Conservation (phyloP, 352 stramenopile genomes). For the Globisporangium yorkense region DNA sequence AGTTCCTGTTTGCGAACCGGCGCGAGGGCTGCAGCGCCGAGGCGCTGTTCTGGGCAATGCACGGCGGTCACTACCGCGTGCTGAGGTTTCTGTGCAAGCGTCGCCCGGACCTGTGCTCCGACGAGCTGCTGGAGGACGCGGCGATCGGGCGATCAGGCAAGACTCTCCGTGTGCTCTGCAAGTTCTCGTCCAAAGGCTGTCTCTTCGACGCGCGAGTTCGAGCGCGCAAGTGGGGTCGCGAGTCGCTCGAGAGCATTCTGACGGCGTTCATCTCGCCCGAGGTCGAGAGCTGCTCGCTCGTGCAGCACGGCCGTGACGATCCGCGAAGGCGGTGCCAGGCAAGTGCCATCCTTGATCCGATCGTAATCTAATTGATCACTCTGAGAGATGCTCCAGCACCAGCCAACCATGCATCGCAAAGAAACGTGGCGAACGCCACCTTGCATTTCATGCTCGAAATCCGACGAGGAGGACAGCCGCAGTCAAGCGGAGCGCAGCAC, state of each 20-base stretch:
- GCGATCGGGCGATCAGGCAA: background rate
- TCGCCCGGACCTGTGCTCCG: background rate
- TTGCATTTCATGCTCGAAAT: background rate
- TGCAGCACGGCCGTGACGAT: background rate
- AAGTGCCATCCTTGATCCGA: too few species aligned
- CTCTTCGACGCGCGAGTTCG: slow-evolving; percentile 1
- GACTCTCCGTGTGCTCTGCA: background rate
- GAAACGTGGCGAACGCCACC: background rate
- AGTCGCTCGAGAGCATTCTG: background rate
- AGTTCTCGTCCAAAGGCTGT: slow-evolving; percentile 1
- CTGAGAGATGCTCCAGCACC: too few species aligned
- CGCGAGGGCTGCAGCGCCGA: background rate
- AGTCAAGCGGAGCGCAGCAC: background rate
- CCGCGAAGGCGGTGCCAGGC: too few species aligned
- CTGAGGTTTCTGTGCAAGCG: background rate
- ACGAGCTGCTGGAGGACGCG: background rate
- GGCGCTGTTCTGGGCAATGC: background rate
- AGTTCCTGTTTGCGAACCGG: background rate
- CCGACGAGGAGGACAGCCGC: background rate
- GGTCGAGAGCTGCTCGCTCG: background rate
- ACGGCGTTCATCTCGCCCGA: background rate
- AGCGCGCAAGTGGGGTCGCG: background rate
- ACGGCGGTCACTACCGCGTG: background rate
- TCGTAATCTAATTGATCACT: background rate
- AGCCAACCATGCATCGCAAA: background rate